Percentiles rank a stretch among this genome's conserved stretches.
phyloP scores from a whole-genome alignment of 2,329 filamentous ascomycete species.

The Aspergillus proliferans region DNA sequence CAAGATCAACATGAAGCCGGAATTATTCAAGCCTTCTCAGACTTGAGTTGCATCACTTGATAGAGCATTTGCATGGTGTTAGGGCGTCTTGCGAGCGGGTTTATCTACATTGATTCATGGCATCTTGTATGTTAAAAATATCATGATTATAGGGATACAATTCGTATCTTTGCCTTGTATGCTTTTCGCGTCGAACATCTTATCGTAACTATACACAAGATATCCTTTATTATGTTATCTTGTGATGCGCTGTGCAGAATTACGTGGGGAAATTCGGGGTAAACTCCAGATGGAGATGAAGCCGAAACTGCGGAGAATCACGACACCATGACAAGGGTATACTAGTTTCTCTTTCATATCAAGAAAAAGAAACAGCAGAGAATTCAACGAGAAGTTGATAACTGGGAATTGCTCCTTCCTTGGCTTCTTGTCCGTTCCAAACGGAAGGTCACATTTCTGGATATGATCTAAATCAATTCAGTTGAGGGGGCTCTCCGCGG shows the following conservation, averaged over 20 bases:
- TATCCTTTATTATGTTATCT: no score
- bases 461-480: neutral
- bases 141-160: neutral
- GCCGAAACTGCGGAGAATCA: neutral
- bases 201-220: no score
- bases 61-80: constrained; percentile 23
- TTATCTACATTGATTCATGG: neutral
- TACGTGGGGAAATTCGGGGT: neutral
- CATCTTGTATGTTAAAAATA: neutral
- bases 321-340: neutral
- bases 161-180: neutral
- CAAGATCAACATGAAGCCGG: constrained; percentile 94
- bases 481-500: neutral
- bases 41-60: constrained; percentile 15
- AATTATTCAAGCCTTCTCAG: constrained; percentile 57
- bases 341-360: no score
- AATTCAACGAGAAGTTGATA: neutral
- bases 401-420: neutral
- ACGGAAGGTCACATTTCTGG: neutral
- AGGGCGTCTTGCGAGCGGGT: constrained; percentile 9
- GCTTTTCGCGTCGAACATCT: neutral
- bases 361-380: neutral
- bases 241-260: no score
- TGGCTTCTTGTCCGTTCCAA: neutral
- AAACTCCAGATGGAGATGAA: neutral